These are phyloP conservation scores for Boletus coccyginus DNA, from an alignment of 768 basidiomycete genomes.

Conservation along the genomic window DNA sequence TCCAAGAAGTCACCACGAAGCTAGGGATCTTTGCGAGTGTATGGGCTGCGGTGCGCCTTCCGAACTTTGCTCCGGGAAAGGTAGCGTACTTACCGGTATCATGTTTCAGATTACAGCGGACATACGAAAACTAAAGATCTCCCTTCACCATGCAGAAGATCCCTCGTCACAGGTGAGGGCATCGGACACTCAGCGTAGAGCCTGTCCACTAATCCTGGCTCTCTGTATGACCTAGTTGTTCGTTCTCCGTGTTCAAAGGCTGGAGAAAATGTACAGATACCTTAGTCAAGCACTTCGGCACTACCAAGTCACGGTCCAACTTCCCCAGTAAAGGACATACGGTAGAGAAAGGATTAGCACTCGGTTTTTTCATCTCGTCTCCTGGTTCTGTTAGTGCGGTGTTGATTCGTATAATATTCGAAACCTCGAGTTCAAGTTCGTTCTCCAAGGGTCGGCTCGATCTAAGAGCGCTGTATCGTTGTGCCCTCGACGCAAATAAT, in stretches of 20 bases:
- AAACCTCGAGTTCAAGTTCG: neutral
- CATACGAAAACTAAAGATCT: conserved; percentile 9
- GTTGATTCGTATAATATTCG: neutral
- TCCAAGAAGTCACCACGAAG: conserved; percentile 18
- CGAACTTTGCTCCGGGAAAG: no score
- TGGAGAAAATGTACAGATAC: conserved; percentile 19
- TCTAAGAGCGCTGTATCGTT: no score
- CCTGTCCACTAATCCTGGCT: neutral
- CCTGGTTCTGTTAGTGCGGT: neutral
- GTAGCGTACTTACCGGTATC: neutral
- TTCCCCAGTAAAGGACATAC: neutral
- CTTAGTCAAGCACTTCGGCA: conserved; percentile 21
- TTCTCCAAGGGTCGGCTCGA: neutral
- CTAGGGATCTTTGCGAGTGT: conserved; percentile 19
- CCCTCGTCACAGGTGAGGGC: conserved; percentile 11
- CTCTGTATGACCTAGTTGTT: conserved; percentile 9
- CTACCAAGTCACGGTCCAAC: conserved; percentile 20
- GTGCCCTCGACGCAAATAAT: neutral
- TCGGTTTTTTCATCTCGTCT: neutral
- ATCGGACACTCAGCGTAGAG: neutral
- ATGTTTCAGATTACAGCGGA: conserved; percentile 18
- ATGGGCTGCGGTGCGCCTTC: conserved; percentile 18
- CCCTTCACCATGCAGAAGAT: conserved; percentile 9
- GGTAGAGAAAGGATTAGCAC: neutral
- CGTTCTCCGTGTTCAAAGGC: conserved; percentile 7